Evolutionary conservation across 345 rosid genomes (phyloP), one percentile per base, ranked within the genome.

Genomic region (Linum trigynum): DNA sequence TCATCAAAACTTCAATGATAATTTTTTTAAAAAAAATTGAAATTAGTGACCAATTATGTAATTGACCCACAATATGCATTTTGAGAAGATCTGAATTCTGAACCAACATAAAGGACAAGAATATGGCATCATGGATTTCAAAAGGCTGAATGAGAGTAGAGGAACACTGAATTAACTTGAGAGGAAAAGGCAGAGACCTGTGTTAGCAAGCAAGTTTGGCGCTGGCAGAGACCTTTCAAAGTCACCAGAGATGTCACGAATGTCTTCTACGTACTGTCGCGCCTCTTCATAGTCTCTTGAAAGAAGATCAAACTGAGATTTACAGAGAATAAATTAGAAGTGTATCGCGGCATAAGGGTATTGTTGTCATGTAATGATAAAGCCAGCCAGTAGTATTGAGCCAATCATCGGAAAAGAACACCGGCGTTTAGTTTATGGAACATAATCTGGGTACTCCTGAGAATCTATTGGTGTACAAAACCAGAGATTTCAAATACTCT

Each of bases 381-480:
- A n/a, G n/a, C n/a, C n/a, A n/a, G n/a, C n/a, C n/a, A n/a, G n/a
- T n/a, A n/a, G n/a, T n/a, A n/a, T 90, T 90, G 62, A 90, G 96
- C 97, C 98, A 92, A 74, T 92, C 98, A 81, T 90, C 97, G 57
- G 65, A 74, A 72, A 88, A 90, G 12, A 79, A 42, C 38, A 62
- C 68, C 0, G 96, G 96, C 32, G 94, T 90, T 68, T 65, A 53
- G 80, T n/a, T n/a, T 88, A 92, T 5, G 97, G 94, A 64, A 66
- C 45, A 77, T 88, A 90, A 40, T 85, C 78, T 71, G 92, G 92
- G 74, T 90, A 92, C 75, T 92, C 98, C 98, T 92, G 89, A 68
- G 56, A 76, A 74, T n/a, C n/a, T n/a, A n/a, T n/a, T n/a, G n/a
- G n/a, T n/a, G n/a, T n/a, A 57, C 65, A 73, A 70, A 59, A 62